Base-by-base conservation (phyloP, 2,329 filamentous ascomycete genomes). In the Colletotrichum eleusines region DNA sequence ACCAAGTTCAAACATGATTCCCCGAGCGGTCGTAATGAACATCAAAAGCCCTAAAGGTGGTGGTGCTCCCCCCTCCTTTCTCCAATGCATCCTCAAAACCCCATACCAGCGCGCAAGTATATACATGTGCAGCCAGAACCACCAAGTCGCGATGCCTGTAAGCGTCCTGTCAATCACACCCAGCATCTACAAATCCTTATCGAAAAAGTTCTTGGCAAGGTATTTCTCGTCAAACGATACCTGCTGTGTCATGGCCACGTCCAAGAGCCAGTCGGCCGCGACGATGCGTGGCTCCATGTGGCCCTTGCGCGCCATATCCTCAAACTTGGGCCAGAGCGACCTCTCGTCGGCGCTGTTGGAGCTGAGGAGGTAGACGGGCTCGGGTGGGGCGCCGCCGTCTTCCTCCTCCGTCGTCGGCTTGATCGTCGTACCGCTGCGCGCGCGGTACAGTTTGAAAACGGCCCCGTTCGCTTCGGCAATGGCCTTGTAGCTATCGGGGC, bases 391-490 rank as follows among this genome's bases (percentile, higher is more conserved):
- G 44, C 88, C 85, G 35, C 90, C 88, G 61, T 92, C 88, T 72
- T 90, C 89, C 73, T 90, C 87, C 20, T 83, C 81, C 11, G 86
- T 87, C 20, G 88, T 89, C n/a, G 89, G 86, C 77, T 87, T 88
- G 76, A 92, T 90, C 2, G 87, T 90, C 33, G 90, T 86, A 2
- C 90, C 91, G 72, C 92, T 90, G 23, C 93, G 89, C 9, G 92
- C 92, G 38, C 89, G 88, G 82, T 94, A 98, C 28, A 92, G 82
- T 77, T 90, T 87, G 80, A 95, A 97, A 33, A 90, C 89, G 31
- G 95, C 96, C 18, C 95, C 94, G 79, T 99, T 99, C 68, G 93
- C 91, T 78, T 92, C 90, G 61, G 95, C 92, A 74, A 99, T 98
- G 46, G 90, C 88, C 77, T 92, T 92, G 84, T 94, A 98, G 62